Base-by-base conservation (phyloP, 2,329 filamentous ascomycete species). In the Trichoderma sp. region DNA sequence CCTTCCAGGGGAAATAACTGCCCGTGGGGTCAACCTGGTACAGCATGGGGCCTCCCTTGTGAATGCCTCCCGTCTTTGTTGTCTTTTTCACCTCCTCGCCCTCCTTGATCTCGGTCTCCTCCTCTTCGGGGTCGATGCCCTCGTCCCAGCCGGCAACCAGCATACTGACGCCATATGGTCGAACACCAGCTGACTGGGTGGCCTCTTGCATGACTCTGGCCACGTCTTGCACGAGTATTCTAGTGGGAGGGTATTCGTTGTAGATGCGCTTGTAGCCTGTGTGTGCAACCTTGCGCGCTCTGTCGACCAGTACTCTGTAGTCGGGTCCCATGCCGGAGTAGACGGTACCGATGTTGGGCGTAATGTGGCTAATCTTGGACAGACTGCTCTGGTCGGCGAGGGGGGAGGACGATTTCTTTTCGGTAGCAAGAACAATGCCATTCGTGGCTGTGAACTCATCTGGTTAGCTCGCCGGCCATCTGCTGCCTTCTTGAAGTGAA, bases 11-110 rank as follows among this genome's bases (percentile, higher is more conserved):
- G 81, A 97, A 99, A 81, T 99, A 99, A 81, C 93, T 97, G 75
- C 96, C 96, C 73, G 93, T 97, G n/a, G 96, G 96, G 79, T 99
- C 96, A 75, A 99, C 96, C 84, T 99, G 95, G 84, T 99, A 99
- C 79, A 99, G 84, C 87, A 96, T 97, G 59, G 96, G 96, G 6
- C 96, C 95, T 63, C 96, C 95, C 85, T 97, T 98, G 75, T 96
- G 86, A 75, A 97, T 96, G 60, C 96, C 96, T 33, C 95, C 96
- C 29, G 96, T 98, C 88, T 98, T 97, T 75, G 91, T 91, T 66
- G 88, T 88, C 33, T 85, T 82, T 83, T 91, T 92, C 84, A 91
- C 91, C 84, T 93, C 92, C 81, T 91, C 89, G 72, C 88, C 89
- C 60, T 87, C 79, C 31, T 84, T 73, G 79, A 83, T 70, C 79